Evolutionary conservation across 2,329 filamentous ascomycete genomes (phyloP).

Genomic region (Aspergillus carbonarius): DNA sequence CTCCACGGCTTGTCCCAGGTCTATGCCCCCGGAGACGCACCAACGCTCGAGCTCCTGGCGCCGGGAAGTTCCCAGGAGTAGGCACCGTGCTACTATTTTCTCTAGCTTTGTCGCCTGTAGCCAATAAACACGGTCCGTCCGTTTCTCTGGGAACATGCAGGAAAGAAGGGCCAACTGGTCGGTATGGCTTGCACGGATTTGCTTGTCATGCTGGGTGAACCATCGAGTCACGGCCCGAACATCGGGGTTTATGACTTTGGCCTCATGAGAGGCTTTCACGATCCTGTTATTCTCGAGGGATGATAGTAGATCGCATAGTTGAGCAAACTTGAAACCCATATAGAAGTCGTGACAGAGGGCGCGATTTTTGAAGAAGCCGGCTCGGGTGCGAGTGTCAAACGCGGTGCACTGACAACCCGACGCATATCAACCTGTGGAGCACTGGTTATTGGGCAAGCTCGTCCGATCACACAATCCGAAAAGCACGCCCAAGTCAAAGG

Average conservation of each 20-base stretch:
- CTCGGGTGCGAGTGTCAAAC: neutral
- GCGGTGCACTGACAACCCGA: neutral
- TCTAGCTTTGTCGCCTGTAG: slow-evolving; percentile 63
- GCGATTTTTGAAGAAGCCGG: neutral
- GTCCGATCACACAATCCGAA: neutral
- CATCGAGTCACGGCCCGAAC: slow-evolving; percentile 59
- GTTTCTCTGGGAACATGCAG: slow-evolving; percentile 70
- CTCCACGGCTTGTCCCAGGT: slow-evolving; percentile 72
- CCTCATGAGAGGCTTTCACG: slow-evolving; percentile 32
- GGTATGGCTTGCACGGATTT: slow-evolving; percentile 58
- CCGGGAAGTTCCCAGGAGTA: slow-evolving; percentile 65
- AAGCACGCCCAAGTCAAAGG: neutral
- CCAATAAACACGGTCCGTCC: slow-evolving; percentile 75
- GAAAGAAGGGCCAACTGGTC: slow-evolving; percentile 68
- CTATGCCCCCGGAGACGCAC: slow-evolving; percentile 58
- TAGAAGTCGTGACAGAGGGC: neutral
- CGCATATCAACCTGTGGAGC: neutral
- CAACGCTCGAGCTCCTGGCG: slow-evolving; percentile 64
- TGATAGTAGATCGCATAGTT: slow-evolving; percentile 72
- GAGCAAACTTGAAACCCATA: slow-evolving; percentile 59
- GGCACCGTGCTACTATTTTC: slow-evolving; percentile 64
- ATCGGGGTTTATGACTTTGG: slow-evolving; percentile 32
- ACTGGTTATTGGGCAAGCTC: neutral
- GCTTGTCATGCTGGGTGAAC: slow-evolving; percentile 64
- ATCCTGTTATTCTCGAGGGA: slow-evolving; percentile 56